Base-by-base conservation (phyloP, 495 filamentous ascomycete genomes). In the Pyrenopolyporus hunteri region DNA sequence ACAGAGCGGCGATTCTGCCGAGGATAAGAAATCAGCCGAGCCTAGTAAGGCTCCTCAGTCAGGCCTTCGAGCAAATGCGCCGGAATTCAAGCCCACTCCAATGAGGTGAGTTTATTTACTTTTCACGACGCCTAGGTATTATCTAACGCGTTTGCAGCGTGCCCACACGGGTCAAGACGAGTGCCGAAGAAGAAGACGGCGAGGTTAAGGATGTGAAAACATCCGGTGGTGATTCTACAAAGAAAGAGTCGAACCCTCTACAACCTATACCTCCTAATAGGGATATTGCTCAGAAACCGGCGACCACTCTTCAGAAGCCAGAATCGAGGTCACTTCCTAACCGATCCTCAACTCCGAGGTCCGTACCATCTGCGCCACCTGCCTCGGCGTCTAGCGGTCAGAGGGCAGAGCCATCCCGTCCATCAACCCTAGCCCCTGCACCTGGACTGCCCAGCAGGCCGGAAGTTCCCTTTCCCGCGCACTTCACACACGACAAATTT, bases 151-250 rank as follows among this genome's bases (percentile, higher is more conserved):
- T 73, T 74, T 29, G 73, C 68, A 66, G 63, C 70, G 57, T 58
- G 65, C 14, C 64, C 60, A 36, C 70, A 58, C 62, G 75, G 36
- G 57, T 65, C 35, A 73, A 63, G 36, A 59, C 74, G 9, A 77
- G 73, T 40, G 54, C 70, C 7, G 89, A 92, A 66, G 87, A 87
- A 44, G 89, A 92, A 69, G 89, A 92, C 73, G 89, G 89, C 19
- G 89, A 93, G 65, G 88, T 91, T 26, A 86, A 89, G 64, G 87
- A 92, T 73, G 79, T 78, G 9, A 87, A 83, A 61, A 52, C 45
- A 42, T 47, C 54, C 44, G 10, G 22, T 25, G 39, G 56, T 20
- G 67, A 64, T 32, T 28, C 57, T 53, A 4, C 20, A 11, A 32
- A 57, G 46, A 62, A 53, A 26, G 65, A 62, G 22, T 7, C 32